These are phyloP conservation scores for Inga laurina DNA, from an alignment of 306 rosid species.

Conservation along the genomic window DNA sequence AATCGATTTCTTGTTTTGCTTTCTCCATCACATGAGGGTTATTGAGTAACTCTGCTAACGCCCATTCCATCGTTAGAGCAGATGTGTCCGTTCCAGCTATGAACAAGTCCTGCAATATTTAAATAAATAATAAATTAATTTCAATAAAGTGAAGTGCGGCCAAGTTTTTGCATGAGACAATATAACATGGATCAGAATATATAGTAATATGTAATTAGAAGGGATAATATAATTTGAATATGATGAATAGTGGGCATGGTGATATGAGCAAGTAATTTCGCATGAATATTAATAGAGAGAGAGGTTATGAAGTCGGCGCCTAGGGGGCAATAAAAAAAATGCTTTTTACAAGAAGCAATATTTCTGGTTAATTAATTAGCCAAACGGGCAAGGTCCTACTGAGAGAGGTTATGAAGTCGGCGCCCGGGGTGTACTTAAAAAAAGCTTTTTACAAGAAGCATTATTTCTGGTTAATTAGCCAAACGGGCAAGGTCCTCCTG, in stretches of 20 bases:
- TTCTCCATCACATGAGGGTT: slow-evolving; percentile 59
- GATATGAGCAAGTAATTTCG: neutral
- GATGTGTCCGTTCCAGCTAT: slow-evolving; percentile 62
- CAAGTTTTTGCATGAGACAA: neutral
- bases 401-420: neutral
- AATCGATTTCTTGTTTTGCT: slow-evolving; percentile 66
- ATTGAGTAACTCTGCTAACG: slow-evolving; percentile 57
- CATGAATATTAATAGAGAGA: no score
- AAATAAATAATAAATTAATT: no score
- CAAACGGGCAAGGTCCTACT: neutral
- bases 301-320: neutral
- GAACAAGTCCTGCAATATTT: slow-evolving; percentile 47
- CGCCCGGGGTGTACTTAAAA: neutral
- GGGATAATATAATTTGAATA: neutral
- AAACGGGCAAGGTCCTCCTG: neutral
- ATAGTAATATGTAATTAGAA: no score
- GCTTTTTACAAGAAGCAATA: neutral
- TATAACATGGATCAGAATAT: no score
- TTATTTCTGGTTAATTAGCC: neutral
- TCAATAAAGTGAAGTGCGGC: neutral
- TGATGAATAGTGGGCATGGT: neutral
- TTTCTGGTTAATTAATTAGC: neutral
- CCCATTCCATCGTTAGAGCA: slow-evolving; percentile 54
- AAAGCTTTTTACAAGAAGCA: neutral
- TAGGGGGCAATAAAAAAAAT: neutral